A percentile compares a stretch with the other conserved stretches of the same genome.
These are phyloP conservation scores for Ogataea populi-albae DNA, from an alignment of 805 yeast species.

Conservation along the genomic window DNA sequence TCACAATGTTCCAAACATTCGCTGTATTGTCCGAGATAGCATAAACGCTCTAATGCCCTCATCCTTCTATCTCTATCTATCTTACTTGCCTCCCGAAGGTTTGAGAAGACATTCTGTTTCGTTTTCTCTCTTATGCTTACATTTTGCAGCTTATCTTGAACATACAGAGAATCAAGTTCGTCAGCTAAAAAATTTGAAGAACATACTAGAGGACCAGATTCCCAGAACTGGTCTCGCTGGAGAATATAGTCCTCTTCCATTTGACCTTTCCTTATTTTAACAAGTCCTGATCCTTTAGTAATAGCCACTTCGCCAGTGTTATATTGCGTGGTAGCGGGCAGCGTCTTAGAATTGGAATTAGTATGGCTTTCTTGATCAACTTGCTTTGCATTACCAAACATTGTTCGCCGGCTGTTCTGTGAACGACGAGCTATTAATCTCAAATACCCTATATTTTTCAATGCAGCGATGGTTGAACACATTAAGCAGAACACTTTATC, in stretches of 20 bases:
- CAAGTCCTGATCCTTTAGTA: slow-evolving; percentile 44
- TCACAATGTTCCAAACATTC: too few species aligned
- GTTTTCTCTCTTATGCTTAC: not conserved
- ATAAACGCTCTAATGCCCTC: slow-evolving; percentile 62
- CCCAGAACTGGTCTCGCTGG: slow-evolving; percentile 51
- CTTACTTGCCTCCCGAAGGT: slow-evolving; percentile 42
- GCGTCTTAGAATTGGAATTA: not conserved
- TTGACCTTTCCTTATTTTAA: slow-evolving; percentile 64
- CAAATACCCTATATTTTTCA: too few species aligned
- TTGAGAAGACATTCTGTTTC: too few species aligned
- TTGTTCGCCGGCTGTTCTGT: slow-evolving; percentile 2
- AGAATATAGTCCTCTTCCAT: slow-evolving; percentile 55
- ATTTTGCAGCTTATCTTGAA: not conserved
- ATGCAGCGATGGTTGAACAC: too few species aligned
- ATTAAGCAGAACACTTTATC: too few species aligned
- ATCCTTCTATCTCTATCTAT: slow-evolving; percentile 53
- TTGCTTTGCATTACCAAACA: slow-evolving; percentile 2
- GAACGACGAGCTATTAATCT: not conserved
- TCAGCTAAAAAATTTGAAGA: slow-evolving; percentile 40
- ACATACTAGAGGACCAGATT: slow-evolving; percentile 57
- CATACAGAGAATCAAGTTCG: not conserved
- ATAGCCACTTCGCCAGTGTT: slow-evolving; percentile 43
- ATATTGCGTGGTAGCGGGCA: slow-evolving; percentile 16
- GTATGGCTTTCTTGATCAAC: too few species aligned
- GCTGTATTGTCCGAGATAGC: too few species aligned